Percentiles rank a stretch among this genome's conserved stretches.
Evolutionary conservation across 805 yeast genomes (phyloP).

Genomic region (Nadsonia fulvescens): DNA sequence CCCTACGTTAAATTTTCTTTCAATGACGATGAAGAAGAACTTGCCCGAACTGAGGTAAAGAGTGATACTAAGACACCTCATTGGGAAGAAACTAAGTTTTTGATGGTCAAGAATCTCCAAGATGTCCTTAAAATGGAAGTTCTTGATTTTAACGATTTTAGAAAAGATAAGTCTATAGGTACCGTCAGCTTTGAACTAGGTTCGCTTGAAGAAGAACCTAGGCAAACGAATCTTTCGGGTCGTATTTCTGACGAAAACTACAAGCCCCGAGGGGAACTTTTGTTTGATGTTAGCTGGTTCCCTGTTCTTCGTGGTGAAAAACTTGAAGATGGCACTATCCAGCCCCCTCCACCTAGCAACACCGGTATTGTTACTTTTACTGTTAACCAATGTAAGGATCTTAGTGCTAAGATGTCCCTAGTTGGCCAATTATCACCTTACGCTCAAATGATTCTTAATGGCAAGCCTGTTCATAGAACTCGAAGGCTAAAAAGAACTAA

Average conservation of each 20-base stretch:
- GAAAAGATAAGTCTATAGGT: constrained; percentile 69
- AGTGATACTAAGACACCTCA: constrained; percentile 52
- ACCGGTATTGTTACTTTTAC: constrained; percentile 76
- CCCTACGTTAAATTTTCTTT: constrained; percentile 71
- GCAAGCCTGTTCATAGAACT: constrained; percentile 41
- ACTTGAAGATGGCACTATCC: constrained; percentile 63
- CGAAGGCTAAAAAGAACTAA: constrained; percentile 39
- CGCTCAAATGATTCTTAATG: constrained; percentile 54
- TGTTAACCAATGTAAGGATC: constrained; percentile 41
- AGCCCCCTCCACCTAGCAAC: constrained; percentile 80
- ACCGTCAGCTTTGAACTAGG: constrained; percentile 52
- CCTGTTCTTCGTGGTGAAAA: constrained; percentile 39
- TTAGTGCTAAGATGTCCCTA: too few relatives aligned
- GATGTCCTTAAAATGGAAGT: constrained; percentile 66
- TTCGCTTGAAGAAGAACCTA: constrained; percentile 26
- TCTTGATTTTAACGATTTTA: constrained; percentile 60
- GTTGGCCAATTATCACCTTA: constrained; percentile 44
- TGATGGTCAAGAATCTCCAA: constrained; percentile 55
- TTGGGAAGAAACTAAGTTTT: constrained; percentile 65
- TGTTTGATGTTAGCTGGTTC: constrained; percentile 53
- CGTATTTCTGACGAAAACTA: constrained; percentile 65
- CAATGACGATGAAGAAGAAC: constrained; percentile 26
- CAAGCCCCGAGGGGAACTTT: constrained; percentile 60
- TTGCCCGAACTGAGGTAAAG: constrained; percentile 54
- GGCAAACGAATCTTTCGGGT: constrained; percentile 29